Evolutionary conservation across 768 basidiomycete genomes (phyloP).

Genomic region (Gloeostereum incarnatum): DNA sequence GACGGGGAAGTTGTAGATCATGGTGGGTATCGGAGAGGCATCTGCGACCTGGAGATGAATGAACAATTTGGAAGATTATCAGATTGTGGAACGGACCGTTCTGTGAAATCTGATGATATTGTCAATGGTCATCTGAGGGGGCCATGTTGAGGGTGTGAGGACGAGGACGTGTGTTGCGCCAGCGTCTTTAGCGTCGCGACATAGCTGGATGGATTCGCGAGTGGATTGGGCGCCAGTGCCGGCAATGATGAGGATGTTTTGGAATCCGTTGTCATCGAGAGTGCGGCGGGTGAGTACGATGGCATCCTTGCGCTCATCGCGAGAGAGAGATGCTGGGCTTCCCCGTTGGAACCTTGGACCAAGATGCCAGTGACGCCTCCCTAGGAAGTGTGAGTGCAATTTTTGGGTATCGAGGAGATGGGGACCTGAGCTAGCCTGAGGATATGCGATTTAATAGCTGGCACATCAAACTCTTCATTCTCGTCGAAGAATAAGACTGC

Average conservation of each 20-base stretch:
- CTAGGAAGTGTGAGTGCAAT: conserved; percentile 22
- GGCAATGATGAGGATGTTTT: conserved; percentile 61
- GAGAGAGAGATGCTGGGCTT: conserved; percentile 70
- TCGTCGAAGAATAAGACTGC: conserved; percentile 67
- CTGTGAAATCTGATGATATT: conserved; percentile 60
- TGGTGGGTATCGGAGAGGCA: conserved; percentile 56
- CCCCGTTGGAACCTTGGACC: conserved; percentile 68
- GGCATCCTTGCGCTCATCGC: conserved; percentile 56
- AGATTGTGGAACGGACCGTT: conserved; percentile 28
- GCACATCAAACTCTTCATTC: conserved; percentile 62
- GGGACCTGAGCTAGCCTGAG: conserved; percentile 62
- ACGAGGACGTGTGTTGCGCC: conserved; percentile 80
- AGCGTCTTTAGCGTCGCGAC: conserved; percentile 65
- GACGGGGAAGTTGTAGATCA: conserved; percentile 83
- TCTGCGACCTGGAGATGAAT: conserved; percentile 44
- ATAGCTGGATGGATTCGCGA: conserved; percentile 61
- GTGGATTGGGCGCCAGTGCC: conserved; percentile 82
- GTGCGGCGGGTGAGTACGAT: conserved; percentile 62
- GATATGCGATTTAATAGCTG: conserved; percentile 59
- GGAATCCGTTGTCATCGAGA: conserved; percentile 63
- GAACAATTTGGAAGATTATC: background rate
- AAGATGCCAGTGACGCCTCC: conserved; percentile 67
- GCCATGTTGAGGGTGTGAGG: conserved; percentile 66
- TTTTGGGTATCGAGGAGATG: background rate
- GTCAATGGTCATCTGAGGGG: conserved; percentile 50